Base-by-base conservation (phyloP, 108 stramenopile species). In the Mayamaea pseudoterrestris region DNA sequence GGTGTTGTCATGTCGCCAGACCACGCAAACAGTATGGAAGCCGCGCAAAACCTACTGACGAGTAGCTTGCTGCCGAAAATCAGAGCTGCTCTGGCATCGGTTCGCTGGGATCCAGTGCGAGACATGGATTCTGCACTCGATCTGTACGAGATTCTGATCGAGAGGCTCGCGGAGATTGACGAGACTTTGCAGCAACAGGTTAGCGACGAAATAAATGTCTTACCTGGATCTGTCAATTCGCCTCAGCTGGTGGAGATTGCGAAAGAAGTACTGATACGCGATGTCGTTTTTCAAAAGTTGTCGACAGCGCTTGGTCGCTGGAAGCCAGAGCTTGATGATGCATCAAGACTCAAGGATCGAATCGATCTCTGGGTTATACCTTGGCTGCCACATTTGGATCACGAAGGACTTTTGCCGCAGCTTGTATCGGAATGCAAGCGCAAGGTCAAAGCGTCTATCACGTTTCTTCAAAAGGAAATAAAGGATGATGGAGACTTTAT, bases 321-420 rank as follows among this genome's bases (percentile, higher is more conserved):
- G 76, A 79, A 69, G 62, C 78, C 76, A 16, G 48, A 39, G 14
- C 40, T 69, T 30, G 59, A 64, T 27, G 41, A 49, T 47, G n/a
- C n/a, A n/a, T n/a, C n/a, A n/a, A n/a, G n/a, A n/a, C n/a, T n/a
- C n/a, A n/a, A n/a, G n/a, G n/a, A n/a, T 43, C 66, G 72, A 3
- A 48, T 82, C 27, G 71, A 86, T 63, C 32, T 53, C 2, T 85
- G 80, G 82, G 66, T 90, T 18, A 44, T 90, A 27, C 89, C 83
- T 18, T 90, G 89, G 89, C 29, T 90, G 21, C 76, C 68, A 4
- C 68, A 81, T 58, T 60, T 90, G 16, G 69, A 73, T 36, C 54
- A 71, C 46, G 63, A 58, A 12, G 57, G 66, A 0, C 36, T 66
- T 20, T 27, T 82, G 2, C 67, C 77, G 25, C 57, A 61, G 5